Conservation (phyloP, 148 eudicot genomes). For the Pouteria glomerata region DNA sequence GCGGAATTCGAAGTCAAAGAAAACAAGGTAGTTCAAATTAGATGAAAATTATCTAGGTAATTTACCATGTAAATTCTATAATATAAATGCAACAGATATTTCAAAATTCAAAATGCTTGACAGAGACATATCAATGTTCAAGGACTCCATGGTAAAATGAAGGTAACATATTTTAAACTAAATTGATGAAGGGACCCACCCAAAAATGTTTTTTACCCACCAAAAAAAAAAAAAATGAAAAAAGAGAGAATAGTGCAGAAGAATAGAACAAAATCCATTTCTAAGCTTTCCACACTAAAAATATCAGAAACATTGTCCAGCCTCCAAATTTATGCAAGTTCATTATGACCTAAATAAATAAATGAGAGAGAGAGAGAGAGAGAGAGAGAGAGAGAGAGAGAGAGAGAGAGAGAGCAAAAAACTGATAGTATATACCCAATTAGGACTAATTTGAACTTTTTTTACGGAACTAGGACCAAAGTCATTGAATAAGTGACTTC, state of each 20-base stretch:
- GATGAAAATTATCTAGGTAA: background rate
- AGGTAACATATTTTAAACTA: background rate
- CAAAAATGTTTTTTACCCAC: background rate
- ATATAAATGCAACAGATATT: background rate
- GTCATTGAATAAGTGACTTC: too few relatives aligned
- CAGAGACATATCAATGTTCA: background rate
- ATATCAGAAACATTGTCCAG: background rate
- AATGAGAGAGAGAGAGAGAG: background rate
- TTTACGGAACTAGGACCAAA: too few relatives aligned
- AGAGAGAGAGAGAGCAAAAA: background rate
- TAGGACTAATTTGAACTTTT: too few relatives aligned
- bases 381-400: background rate
- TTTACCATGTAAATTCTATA: background rate
- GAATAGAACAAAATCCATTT: background rate
- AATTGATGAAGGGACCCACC: background rate
- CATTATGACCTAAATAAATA: too few relatives aligned
- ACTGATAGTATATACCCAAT: background rate
- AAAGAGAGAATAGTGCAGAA: background rate
- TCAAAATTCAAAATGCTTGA: background rate
- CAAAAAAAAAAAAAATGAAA: too few relatives aligned
- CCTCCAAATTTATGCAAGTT: background rate
- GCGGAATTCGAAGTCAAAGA: conserved; percentile 8
- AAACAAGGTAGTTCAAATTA: background rate
- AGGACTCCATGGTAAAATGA: background rate
- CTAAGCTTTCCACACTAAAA: background rate